Evolutionary conservation across 1,284 basidiomycete genomes (phyloP), one percentile per base, ranked within the genome.

Genomic region (Cryptococcus sp.): DNA sequence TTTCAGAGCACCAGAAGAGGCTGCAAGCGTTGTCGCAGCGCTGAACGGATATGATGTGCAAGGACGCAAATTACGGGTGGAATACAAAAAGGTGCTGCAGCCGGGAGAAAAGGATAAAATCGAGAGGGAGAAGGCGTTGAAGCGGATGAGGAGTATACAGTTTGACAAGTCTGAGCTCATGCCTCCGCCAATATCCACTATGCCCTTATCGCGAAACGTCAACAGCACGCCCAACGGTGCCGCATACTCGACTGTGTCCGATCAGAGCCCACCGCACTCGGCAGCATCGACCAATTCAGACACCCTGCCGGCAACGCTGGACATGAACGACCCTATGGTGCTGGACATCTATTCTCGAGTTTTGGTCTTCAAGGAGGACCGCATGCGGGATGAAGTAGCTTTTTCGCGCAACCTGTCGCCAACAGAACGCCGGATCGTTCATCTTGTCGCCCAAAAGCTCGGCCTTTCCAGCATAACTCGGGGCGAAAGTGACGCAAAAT

Each of bases 101-200:
- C 93, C 93, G 1, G 95, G 96, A 48, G 96, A 99, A 80, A 99
- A 99, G 82, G 96, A 99, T 76, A 86, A 93, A 58, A 99, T 99
- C 74, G 95, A 99, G 79, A 85, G 96, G 63, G 96, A 99, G 82
- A 99, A 99, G 82, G 96, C 96, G 2, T 88, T 99, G 68, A 91
- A 95, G 70, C 85, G 95, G 57, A 98, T 99, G 94, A 88, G 93
- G 67, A 93, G 90, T 55, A 93, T 95, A 87, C 92, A 95, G 74
- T 80, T 95, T 39, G 91, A 93, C 80, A 54, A 61, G 43, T 49
- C 54, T 6, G 64, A 67, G 30, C 38, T 60, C 47, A 65, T 68
- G 49, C 65, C 66, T 1, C 69, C 71, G 3, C 61, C 61, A 15
- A 46, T 59, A 11, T 39, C 48, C 30, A 52, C 57, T 30, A 43